Base-by-base conservation (phyloP, 2,329 filamentous ascomycete genomes). In the Penicillium occitanis region DNA sequence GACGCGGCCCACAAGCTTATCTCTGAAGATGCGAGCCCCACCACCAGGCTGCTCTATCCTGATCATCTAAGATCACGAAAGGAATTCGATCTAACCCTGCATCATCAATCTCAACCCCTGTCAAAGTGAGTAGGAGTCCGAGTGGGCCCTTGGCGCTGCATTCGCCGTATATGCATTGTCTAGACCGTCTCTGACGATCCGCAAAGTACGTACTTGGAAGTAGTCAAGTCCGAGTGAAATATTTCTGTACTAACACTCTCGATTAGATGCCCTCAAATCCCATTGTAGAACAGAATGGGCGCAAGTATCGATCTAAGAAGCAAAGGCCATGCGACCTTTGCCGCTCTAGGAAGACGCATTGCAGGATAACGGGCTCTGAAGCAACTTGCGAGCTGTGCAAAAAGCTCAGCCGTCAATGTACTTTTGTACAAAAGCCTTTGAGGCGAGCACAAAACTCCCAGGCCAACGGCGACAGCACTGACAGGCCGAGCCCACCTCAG, bases 211-310 rank as follows among this genome's bases (percentile, higher is more conserved):
- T 17, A 17, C 25, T 3, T 51, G 13, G 5, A 14, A 10, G 22
- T 51, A 17, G 48, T 17, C 48, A 17, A 28, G 13, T 51, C 25
- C 48, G 5, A 51, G 48, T 28, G 14, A 7, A 46, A 22, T 13
- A 11, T 19, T 48, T 48, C 46, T 50, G 5, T 50, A 28, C 22
- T 50, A 25, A 50, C 19, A 11, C 13, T 8, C 17, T 28, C 14
- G 5, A 14, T 28, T 51, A 51, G 48, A 51, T 51, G 48, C 48
- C 48, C 22, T 51, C 48, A 28, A 28, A 30, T 51, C 2, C 6
- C 19, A 30, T 28, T 51, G 48, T 44, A 69, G 58, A 69, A 68
- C 66, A 67, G 19, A 22, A 48, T 37, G 19, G 55, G 11, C 50
- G 53, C 22, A 48, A 65, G 22, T 64, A 64, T 37, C 44, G 59